Conservation (phyloP, 225 moss, liverwort and hornwort genomes). For the Physcomitrium patens region DNA sequence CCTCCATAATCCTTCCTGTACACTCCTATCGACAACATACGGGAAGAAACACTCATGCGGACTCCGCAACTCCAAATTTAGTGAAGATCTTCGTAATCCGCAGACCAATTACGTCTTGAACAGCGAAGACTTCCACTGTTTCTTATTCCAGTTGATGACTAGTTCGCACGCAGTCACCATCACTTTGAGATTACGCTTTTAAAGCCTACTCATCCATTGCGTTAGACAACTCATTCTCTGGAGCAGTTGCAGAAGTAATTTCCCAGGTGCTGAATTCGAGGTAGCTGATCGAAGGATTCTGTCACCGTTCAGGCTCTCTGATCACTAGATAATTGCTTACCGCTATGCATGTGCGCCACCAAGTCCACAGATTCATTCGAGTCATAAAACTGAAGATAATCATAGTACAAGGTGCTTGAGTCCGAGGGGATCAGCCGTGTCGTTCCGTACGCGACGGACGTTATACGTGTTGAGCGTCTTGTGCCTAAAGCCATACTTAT, state of each 20-base stretch:
- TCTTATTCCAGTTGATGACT: no score
- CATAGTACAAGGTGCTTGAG: not conserved
- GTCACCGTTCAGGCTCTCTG: not conserved
- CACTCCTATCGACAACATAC: no score
- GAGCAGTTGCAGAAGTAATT: not conserved
- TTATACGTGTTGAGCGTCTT: constrained; percentile 7
- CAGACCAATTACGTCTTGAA: no score
- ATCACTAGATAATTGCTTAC: not conserved
- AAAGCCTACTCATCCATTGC: no score
- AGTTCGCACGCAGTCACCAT: no score
- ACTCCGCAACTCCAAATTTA: no score
- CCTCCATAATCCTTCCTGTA: no score
- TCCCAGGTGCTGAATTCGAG: not conserved
- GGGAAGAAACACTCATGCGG: no score
- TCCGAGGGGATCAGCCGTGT: constrained; percentile 24
- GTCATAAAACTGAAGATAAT: no score
- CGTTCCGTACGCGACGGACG: constrained; percentile 22
- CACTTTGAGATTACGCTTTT: no score
- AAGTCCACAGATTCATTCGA: not conserved
- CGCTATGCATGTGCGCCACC: not conserved
- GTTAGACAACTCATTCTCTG: not conserved
- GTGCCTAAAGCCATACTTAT: constrained; percentile 18
- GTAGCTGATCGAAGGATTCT: not conserved
- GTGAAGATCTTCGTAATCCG: no score
- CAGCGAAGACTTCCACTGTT: no score